Evolutionary conservation across 805 yeast genomes (phyloP), one percentile per base, ranked within the genome.

Genomic region (Saccharomycopsis fermentans): DNA sequence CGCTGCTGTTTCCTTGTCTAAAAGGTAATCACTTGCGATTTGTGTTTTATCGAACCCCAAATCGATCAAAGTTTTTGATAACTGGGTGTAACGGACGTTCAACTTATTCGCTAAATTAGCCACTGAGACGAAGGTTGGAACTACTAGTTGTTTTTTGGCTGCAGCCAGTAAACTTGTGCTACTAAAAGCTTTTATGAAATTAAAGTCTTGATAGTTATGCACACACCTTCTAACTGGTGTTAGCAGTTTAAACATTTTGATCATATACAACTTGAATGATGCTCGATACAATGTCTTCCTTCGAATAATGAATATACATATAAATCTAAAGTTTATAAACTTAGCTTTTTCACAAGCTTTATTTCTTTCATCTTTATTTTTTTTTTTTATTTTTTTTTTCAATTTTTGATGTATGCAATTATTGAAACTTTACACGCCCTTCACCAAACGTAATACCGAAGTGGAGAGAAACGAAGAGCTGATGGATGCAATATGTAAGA

Each of bases 1-100:
- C 21, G 85, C 79, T 0, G 96, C 94, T 37, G 89, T 89, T 66
- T 91, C 98, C 59, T 78, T 82, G 63, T 94, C 96, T 32, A 94
- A 71, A 63, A 94, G 87, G 70, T 82, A 87, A 66, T 88, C 87
- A 64, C 86, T 84, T 16, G 76, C 74, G 21, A 74, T 67, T 39
- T 90, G 80, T 70, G 78, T 74, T 54, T 76, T 76, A 59, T 85
- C 86, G 68, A 87, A 91, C 0, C 98, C 98, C 65, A 90, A 74
- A 0, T 73, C 79, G 56, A 74, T 72, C 71, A 92, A 74, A 56
- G 81, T 82, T 36, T 70, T 70, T 54, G 86, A 74, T 3, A 94
- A 74, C 14, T 75, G 77, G 26, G 81, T 81, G 26, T 86, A 79
- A 17, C 90, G 80, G 11, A 87, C 81, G 58, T 81, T 78, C 63